Percentiles rank a stretch among this genome's conserved stretches.
Evolutionary conservation across 2,329 filamentous ascomycete genomes (phyloP).

Genomic region (Fusarium sp.): DNA sequence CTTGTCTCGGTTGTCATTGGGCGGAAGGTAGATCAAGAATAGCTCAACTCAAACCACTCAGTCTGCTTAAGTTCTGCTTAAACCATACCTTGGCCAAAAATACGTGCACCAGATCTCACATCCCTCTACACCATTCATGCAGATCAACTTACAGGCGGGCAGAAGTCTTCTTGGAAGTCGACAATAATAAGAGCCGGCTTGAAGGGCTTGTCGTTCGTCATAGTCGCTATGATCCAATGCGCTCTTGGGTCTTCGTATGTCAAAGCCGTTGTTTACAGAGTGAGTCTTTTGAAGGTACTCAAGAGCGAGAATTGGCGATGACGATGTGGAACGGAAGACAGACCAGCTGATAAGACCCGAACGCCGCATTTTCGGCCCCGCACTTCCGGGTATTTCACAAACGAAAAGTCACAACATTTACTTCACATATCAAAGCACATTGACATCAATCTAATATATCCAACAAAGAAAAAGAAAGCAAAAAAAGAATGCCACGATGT

Average conservation of each 20-base stretch:
- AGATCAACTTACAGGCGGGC: slow-evolving; percentile 76
- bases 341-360: slow-evolving; percentile 11
- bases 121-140: neutral
- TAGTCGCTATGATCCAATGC: neutral
- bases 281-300: neutral
- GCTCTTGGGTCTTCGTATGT: fast-evolving
- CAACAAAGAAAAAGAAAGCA: neutral
- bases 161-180: slow-evolving; percentile 96
- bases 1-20: no score
- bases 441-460: no score
- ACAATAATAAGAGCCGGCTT: slow-evolving; percentile 75
- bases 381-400: slow-evolving; percentile 5
- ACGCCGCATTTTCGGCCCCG: slow-evolving; percentile 17
- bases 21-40: no score
- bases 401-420: no score
- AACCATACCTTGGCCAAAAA: no score
- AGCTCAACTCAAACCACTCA: no score
- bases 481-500: slow-evolving; percentile 5
- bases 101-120: no score
- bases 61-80: no score
- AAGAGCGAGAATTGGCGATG: neutral
- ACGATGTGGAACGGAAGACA: slow-evolving; percentile 4
- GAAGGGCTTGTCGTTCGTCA: slow-evolving; percentile 47
- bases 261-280: neutral
- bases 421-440: no score